A percentile compares a stretch with the other conserved stretches of the same genome.
Conservation (phyloP, 768 basidiomycete genomes). For the Phlegmacium glaucopus region DNA sequence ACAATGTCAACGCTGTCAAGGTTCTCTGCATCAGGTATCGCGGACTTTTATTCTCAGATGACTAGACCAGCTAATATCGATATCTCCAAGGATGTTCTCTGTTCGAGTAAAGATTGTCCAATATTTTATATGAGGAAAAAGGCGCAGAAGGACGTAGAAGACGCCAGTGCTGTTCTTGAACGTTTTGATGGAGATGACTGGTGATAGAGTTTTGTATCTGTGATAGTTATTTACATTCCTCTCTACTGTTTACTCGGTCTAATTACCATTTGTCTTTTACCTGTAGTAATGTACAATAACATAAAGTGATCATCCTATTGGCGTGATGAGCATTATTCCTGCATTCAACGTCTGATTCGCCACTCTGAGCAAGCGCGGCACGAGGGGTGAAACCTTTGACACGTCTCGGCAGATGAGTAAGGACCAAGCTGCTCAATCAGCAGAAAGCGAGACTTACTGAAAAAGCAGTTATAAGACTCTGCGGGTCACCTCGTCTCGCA, state of each 20-base stretch:
- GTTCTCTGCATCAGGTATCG: constrained; percentile 88
- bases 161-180: constrained; percentile 72
- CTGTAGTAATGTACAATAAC: neutral
- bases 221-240: neutral
- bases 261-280: too few relatives aligned
- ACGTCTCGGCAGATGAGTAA: too few relatives aligned
- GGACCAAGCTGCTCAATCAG: too few relatives aligned
- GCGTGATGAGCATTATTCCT: too few relatives aligned
- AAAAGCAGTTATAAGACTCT: too few relatives aligned
- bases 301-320: neutral
- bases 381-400: too few relatives aligned
- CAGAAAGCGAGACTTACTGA: too few relatives aligned
- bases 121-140: constrained; percentile 99
- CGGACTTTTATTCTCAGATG: neutral
- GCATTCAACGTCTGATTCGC: constrained; percentile 1
- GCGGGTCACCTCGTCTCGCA: too few relatives aligned
- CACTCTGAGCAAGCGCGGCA: too few relatives aligned
- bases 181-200: constrained; percentile 80
- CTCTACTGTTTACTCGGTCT: too few relatives aligned
- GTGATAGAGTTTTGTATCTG: constrained; percentile 33
- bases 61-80: neutral
- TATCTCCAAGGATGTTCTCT: constrained; percentile 78
- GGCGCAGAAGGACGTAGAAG: constrained; percentile 96
- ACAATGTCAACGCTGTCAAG: constrained; percentile 98
- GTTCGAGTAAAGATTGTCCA: constrained; percentile 95